Base-by-base conservation (phyloP, 176 grass and related monocot genomes). In the Themeda triandra region DNA sequence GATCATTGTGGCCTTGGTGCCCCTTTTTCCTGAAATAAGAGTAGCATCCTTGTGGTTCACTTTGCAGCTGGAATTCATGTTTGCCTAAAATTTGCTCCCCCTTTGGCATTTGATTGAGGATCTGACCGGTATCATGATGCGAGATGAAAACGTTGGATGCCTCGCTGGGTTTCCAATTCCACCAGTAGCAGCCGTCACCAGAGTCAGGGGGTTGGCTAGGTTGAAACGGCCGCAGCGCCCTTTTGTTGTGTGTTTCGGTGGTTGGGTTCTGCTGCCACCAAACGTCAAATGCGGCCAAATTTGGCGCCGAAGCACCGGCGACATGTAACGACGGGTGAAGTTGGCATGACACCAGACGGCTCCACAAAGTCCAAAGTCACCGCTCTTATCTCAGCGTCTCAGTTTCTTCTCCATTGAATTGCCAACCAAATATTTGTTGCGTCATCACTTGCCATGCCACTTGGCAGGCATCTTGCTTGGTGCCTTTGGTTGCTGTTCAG, bases 1-100 rank as follows among this genome's bases (percentile, higher is more conserved):
- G 83, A 64, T 66, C 53, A n/a, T 29, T n/a, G 60, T 56, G 75
- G 92, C 62, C 66, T 91, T 49, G 33, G 73, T 10, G 74, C 73
- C 69, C 86, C 46, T 88, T 88, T 86, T 59, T n/a, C 53, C 77
- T 66, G 80, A 78, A 93, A 88, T 91, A 93, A 88, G 37, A 66
- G 86, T 88, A 86, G 49, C 88, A 91, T 63, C 19, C 14, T 80
- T 46, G 19, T 56, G 19, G 30, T 73, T 63, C 24, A 63, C 12
- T 13, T 63, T 73, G 6, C 71, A 29, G 42, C 41, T 19, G 42
- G 3, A 41, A 72, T 24, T 28, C 7, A 54, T 23, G 17, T 53
- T 54, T 54, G 4, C 19, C 51, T 54, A 6, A 23, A 8, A 54
- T 23, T 8, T 8, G 0, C 10, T 7, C 39, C 4, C 6, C 3